Base-by-base conservation (phyloP, 345 rosid genomes). In the Eucalyptus paniculata region DNA sequence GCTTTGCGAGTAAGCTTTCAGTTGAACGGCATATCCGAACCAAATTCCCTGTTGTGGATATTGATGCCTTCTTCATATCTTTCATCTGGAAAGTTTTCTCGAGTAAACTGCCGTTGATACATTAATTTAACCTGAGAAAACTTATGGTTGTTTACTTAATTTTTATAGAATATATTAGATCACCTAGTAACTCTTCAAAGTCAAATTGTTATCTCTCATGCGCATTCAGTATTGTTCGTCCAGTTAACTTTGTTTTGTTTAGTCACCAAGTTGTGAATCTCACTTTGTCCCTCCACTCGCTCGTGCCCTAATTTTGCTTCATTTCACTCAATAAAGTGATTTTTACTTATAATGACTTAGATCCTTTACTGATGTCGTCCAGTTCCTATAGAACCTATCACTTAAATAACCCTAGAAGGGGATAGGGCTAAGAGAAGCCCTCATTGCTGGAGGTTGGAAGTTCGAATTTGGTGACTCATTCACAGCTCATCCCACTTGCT, bases 71-170 rank as follows among this genome's bases (percentile, higher is more conserved):
- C 91, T 96, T 95, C 86, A 92, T 94, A 89, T 95, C 96, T 50
- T 96, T 96, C 91, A 92, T 91, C 91, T 95, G 96, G 98, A 91
- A 26, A 77, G 90, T 96, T 81, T 97, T 95, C 3, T 92, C 95
- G 54, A 69, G 69, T 28, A 90, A 91, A 88, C 88, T 87, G 47
- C 56, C 89, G 30, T 88, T 91, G 3, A 67, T 67, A 86, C 30
- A 12, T 26, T 26, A 26, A 58, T 58, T 54, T 58, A 58, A 58
- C 67, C 6, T 58, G n/a, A 58, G n/a, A 58, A 24, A 51, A 51
- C 23, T 51, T 51, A 51, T 51, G 56, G 23, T 26, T 26, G 16
- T 58, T 58, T 58, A 26, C 67, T 58, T 58, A 58, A 26, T 58
- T 12, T 58, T 58, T 28, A 26, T 28, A 26, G n/a, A 58, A 58